Percentiles rank a stretch among this genome's conserved stretches.
Evolutionary conservation across 148 eudicot species (phyloP).

Genomic region (Euryodendron excelsum): DNA sequence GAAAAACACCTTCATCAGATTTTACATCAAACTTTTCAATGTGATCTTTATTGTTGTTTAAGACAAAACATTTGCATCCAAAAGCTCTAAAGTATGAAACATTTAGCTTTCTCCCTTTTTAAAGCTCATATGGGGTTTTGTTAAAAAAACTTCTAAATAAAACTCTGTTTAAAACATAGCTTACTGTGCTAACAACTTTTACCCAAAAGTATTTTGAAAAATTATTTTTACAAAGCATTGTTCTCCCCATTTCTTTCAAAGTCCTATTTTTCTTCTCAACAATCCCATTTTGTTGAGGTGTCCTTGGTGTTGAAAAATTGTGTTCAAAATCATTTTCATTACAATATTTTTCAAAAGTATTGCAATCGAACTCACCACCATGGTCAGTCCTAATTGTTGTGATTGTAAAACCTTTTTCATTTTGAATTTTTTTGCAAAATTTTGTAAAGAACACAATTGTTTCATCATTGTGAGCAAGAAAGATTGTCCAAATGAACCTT

Average conservation of each 20-base stretch:
- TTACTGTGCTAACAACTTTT: neutral
- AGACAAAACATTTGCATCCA: constrained; percentile 9
- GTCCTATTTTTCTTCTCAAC: too few species aligned
- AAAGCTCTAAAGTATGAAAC: neutral
- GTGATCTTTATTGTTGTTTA: constrained; percentile 10
- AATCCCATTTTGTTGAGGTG: too few species aligned
- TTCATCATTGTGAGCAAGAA: neutral
- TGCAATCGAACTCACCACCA: neutral
- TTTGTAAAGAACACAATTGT: neutral
- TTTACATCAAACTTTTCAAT: constrained; percentile 11
- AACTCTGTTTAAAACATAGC: too few species aligned
- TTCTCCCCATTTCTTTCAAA: too few species aligned
- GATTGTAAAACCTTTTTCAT: neutral
- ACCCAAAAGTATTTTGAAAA: constrained; percentile 12
- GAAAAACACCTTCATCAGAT: neutral
- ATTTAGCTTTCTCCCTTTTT: neutral
- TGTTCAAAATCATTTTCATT: too few species aligned
- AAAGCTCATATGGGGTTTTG: constrained; percentile 8
- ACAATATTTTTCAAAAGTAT: too few species aligned
- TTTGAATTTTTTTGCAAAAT: neutral
- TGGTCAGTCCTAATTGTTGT: neutral
- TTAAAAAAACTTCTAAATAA: neutral
- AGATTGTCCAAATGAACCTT: neutral
- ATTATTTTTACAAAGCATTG: neutral
- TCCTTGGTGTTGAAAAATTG: too few species aligned